Evolutionary conservation across 129 eudicot genomes (phyloP).

Genomic region (Escallonia rubra): DNA sequence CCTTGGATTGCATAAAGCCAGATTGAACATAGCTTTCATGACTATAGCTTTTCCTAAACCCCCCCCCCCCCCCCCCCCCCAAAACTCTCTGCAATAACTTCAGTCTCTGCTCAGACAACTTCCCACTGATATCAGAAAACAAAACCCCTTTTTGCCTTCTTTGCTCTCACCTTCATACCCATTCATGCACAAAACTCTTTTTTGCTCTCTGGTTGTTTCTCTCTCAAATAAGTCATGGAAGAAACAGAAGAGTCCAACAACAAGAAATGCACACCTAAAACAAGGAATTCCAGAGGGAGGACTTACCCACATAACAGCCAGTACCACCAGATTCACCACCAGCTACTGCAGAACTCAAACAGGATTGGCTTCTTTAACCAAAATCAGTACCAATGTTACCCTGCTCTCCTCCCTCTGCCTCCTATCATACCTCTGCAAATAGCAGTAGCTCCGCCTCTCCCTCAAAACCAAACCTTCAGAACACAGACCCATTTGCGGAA

Average conservation of each 20-base stretch:
- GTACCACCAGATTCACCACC: constrained; percentile 32
- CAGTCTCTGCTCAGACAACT: constrained; percentile 41
- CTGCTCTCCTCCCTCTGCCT: constrained; percentile 59
- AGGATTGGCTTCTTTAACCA: constrained; percentile 30
- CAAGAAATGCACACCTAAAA: constrained; percentile 55
- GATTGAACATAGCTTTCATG: not conserved
- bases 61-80: too few species aligned
- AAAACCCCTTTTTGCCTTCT: constrained; percentile 18
- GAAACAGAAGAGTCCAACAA: constrained; percentile 48
- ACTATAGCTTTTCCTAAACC: not conserved
- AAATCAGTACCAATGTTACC: constrained; percentile 46
- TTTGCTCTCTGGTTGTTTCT: constrained; percentile 26
- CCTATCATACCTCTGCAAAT: constrained; percentile 55
- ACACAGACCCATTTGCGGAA: constrained; percentile 53
- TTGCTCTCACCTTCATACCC: constrained; percentile 18
- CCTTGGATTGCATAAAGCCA: not conserved
- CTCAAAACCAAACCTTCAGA: constrained; percentile 38
- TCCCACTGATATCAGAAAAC: constrained; percentile 28
- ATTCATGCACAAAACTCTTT: constrained; percentile 53
- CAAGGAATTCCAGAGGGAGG: constrained; percentile 32
- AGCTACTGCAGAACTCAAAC: constrained; percentile 41
- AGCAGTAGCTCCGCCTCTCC: constrained; percentile 29
- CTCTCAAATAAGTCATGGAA: constrained; percentile 46
- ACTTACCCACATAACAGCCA: constrained; percentile 23
- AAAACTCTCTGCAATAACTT: constrained; percentile 42